phyloP scores from a whole-genome alignment of 495 filamentous ascomycete genomes.

The Aspergillus cristatus region DNA sequence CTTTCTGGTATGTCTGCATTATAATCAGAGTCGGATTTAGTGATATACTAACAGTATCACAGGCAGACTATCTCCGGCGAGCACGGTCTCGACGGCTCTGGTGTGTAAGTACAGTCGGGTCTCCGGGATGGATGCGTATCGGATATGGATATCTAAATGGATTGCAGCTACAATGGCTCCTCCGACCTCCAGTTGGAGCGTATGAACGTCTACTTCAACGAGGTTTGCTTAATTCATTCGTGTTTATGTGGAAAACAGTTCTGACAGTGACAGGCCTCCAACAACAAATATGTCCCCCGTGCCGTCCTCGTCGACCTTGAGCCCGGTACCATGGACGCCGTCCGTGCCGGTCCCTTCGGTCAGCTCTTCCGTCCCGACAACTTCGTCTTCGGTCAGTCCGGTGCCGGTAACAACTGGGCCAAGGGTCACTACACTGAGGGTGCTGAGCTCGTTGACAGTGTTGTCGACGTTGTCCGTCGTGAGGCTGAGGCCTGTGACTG shows the following conservation, averaged over 20 bases:
- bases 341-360: slow-evolving; percentile 97
- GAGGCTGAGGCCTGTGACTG: slow-evolving; percentile 99
- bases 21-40: slow-evolving; percentile 5
- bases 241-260: not conserved
- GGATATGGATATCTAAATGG: slow-evolving; percentile 17
- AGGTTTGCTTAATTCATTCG: slow-evolving; percentile 51
- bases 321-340: slow-evolving; percentile 96
- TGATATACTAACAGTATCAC: slow-evolving; percentile 26
- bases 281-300: slow-evolving; percentile 98
- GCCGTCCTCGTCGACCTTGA: slow-evolving; percentile 99
- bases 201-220: slow-evolving; percentile 99
- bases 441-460: slow-evolving; percentile 96
- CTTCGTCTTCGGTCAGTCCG: slow-evolving; percentile 99
- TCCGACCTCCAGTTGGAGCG: slow-evolving; percentile 99
- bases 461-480: slow-evolving; percentile 96
- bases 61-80: slow-evolving; percentile 97
- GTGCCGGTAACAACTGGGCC: slow-evolving; percentile 99
- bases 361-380: slow-evolving; percentile 99
- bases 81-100: slow-evolving; percentile 95
- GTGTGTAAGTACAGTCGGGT: slow-evolving; percentile 54
- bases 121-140: not conserved
- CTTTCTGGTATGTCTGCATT: slow-evolving; percentile 71
- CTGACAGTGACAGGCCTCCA: slow-evolving; percentile 57
- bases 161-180: slow-evolving; percentile 80
- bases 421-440: slow-evolving; percentile 99